Conservation (phyloP, 495 filamentous ascomycete genomes). For the Pyronema omphalodes region DNA sequence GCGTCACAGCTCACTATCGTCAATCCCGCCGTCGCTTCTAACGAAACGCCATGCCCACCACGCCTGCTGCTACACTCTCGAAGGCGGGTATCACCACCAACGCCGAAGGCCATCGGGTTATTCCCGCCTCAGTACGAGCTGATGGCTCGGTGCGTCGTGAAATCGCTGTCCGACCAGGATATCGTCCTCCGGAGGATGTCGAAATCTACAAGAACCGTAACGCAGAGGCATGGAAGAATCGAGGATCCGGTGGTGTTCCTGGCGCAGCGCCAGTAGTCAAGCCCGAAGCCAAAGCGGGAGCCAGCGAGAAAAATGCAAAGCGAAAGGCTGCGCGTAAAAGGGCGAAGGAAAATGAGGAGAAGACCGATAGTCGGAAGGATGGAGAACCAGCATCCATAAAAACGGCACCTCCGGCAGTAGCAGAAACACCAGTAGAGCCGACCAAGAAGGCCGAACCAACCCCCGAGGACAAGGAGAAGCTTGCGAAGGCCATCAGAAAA, state of each 20-base stretch:
- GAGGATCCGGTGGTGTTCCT: conserved; percentile 58
- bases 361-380: conserved; percentile 26
- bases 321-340: conserved; percentile 74
- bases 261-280: conserved; percentile 45
- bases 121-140: conserved; percentile 67
- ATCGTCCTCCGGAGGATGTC: conserved; percentile 87
- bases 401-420: background rate
- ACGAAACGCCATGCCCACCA: conserved; percentile 13
- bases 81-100: conserved; percentile 64
- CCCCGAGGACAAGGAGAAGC: conserved; percentile 75
- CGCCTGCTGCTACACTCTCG: conserved; percentile 27
- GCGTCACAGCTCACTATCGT: too few relatives aligned
- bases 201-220: conserved; percentile 89
- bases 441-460: conserved; percentile 30
- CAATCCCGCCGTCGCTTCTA: too few relatives aligned
- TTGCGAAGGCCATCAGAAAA: conserved; percentile 83
- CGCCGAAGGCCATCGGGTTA: conserved; percentile 61
- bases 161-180: conserved; percentile 83
- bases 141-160: conserved; percentile 82
- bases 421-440: background rate
- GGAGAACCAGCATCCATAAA: conserved; percentile 24
- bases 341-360: conserved; percentile 39
- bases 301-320: conserved; percentile 85
- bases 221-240: conserved; percentile 68
- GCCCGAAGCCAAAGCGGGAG: conserved; percentile 33